These are phyloP conservation scores for Bipolaris zeicola DNA, from an alignment of 2,329 filamentous ascomycete species.

Conservation along the genomic window DNA sequence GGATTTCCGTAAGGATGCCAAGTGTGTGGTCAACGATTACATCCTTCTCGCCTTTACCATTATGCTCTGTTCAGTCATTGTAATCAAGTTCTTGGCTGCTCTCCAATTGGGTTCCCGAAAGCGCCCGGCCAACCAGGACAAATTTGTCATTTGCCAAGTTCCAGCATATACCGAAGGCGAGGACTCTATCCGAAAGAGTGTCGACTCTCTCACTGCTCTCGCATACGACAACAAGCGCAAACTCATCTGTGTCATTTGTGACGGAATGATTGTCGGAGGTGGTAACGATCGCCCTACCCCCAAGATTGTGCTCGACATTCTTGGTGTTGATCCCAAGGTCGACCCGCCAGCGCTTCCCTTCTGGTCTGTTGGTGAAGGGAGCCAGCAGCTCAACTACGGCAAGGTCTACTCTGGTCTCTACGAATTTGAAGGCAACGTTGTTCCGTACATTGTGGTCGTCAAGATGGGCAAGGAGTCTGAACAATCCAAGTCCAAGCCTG, in stretches of 20 bases:
- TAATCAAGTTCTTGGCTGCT: conserved; percentile 88
- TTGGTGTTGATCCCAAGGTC: conserved; percentile 95
- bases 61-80: conserved; percentile 78
- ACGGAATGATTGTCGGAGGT: conserved; percentile 94
- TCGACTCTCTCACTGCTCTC: conserved; percentile 91
- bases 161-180: conserved; percentile 98
- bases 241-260: conserved; percentile 93
- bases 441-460: conserved; percentile 93
- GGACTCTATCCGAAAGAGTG: conserved; percentile 87
- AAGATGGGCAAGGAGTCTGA: conserved; percentile 98
- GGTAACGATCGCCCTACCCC: conserved; percentile 97
- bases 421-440: conserved; percentile 95
- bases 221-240: conserved; percentile 99
- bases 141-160: conserved; percentile 98
- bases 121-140: conserved; percentile 88
- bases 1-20: conserved; percentile 79
- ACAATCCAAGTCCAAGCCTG: conserved; percentile 86
- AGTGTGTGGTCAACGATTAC: conserved; percentile 89
- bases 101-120: conserved; percentile 93
- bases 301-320: conserved; percentile 95
- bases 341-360: conserved; percentile 94
- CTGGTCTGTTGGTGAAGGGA: conserved; percentile 87
- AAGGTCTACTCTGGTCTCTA: conserved; percentile 99
- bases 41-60: conserved; percentile 87
- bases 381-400: conserved; percentile 94